Evolutionary conservation across 768 basidiomycete genomes (phyloP).

Genomic region (Auriscalpium vulgare): DNA sequence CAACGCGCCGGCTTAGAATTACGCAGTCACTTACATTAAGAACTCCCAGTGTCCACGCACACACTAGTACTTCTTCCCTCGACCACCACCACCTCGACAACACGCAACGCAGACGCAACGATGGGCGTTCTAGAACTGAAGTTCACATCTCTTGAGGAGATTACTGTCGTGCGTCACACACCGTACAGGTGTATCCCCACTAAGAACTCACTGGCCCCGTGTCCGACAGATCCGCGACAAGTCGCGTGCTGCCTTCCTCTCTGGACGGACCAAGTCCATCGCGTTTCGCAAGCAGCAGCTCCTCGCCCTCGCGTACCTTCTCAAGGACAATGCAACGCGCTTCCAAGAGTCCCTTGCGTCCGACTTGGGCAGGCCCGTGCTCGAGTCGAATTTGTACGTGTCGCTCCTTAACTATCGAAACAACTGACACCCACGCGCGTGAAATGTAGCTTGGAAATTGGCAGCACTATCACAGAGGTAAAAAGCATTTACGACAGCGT

Average conservation of each 20-base stretch:
- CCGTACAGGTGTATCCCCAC: background rate
- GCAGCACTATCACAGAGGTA: constrained; percentile 42
- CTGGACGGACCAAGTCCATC: constrained; percentile 60
- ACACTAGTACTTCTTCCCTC: too few relatives aligned
- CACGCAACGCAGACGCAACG: too few relatives aligned
- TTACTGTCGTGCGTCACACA: constrained; percentile 14
- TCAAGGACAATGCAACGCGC: constrained; percentile 62
- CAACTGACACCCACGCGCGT: background rate
- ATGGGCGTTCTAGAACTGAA: too few relatives aligned
- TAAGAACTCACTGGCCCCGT: background rate
- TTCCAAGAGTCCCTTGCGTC: constrained; percentile 49
- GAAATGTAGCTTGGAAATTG: constrained; percentile 52
- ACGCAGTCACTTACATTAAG: too few relatives aligned
- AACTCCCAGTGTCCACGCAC: too few relatives aligned
- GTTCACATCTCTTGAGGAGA: constrained; percentile 18
- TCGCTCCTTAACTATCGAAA: background rate
- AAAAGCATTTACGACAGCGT: constrained; percentile 51
- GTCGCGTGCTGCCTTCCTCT: constrained; percentile 48
- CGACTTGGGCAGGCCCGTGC: constrained; percentile 57
- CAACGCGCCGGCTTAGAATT: too few relatives aligned
- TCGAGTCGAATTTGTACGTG: constrained; percentile 50
- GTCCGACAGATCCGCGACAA: constrained; percentile 44
- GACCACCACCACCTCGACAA: too few relatives aligned
- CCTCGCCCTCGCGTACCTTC: constrained; percentile 60
- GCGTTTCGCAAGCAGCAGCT: constrained; percentile 70